Conservation (phyloP, 129 eudicot species). For the Chrysanthemum seticuspe region DNA sequence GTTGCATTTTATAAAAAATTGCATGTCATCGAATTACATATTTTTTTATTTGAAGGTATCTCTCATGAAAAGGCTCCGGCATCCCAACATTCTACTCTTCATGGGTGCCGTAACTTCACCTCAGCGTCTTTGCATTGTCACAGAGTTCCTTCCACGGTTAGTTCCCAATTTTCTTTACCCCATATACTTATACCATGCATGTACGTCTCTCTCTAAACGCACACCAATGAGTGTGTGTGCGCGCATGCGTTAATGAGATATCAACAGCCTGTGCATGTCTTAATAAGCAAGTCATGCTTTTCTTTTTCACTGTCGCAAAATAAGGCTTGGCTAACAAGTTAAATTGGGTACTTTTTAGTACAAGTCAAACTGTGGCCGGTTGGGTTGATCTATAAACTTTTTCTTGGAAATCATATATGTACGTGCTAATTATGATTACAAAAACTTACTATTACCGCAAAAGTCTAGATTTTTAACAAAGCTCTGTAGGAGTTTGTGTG, state of each 20-base stretch:
- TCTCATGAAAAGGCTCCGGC: constrained; percentile 94
- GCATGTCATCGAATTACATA: background rate
- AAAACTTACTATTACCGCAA: background rate
- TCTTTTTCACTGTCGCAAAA: background rate
- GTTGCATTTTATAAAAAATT: constrained; percentile 14
- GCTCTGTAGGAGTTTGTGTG: no score
- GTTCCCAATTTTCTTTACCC: constrained; percentile 26
- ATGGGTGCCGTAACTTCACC: constrained; percentile 99
- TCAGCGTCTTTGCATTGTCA: constrained; percentile 89
- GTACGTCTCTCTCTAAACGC: background rate
- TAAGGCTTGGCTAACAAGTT: background rate
- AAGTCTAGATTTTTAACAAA: no score
- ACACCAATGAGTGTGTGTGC: no score
- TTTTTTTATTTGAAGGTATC: constrained; percentile 57
- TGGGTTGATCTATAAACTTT: background rate
- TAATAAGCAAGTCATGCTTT: background rate
- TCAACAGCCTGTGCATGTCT: background rate
- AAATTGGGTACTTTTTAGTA: background rate
- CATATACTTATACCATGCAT: background rate
- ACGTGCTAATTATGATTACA: background rate
- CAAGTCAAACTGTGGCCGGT: no score
- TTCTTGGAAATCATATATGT: background rate
- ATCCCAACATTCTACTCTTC: constrained; percentile 91
- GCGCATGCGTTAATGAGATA: background rate
- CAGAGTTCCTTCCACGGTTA: constrained; percentile 98